phyloP scores from a whole-genome alignment of 1,139 yeast species.

The Saccharomyces hybrid region DNA sequence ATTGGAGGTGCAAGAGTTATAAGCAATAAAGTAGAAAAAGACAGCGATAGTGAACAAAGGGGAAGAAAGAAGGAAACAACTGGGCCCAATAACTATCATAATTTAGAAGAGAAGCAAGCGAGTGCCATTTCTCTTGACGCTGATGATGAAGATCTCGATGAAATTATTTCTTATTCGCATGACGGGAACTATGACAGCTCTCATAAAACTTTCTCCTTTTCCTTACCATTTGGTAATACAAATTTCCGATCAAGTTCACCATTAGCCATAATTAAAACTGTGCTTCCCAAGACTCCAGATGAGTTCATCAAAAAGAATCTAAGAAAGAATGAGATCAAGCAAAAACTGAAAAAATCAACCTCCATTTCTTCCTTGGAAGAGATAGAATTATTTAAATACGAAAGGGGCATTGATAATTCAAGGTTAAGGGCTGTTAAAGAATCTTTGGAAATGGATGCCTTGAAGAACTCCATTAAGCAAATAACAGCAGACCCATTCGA shows the following conservation, averaged over 20 bases:
- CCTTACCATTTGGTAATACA: slow-evolving; percentile 39
- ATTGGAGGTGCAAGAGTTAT: slow-evolving; percentile 4
- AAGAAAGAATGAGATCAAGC: slow-evolving; percentile 35
- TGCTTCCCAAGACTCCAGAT: slow-evolving; percentile 12
- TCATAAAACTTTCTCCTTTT: slow-evolving; percentile 38
- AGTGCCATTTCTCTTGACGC: slow-evolving; percentile 2
- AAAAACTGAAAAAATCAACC: slow-evolving; percentile 48
- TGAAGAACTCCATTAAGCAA: slow-evolving; percentile 17
- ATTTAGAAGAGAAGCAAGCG: neutral
- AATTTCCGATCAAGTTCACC: slow-evolving; percentile 10
- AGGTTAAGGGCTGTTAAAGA: slow-evolving; percentile 62
- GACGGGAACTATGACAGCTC: slow-evolving; percentile 9
- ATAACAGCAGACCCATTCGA: slow-evolving; percentile 19
- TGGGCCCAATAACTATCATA: neutral
- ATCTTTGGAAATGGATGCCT: slow-evolving; percentile 45
- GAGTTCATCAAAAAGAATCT: slow-evolving; percentile 5
- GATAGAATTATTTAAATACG: slow-evolving; percentile 46
- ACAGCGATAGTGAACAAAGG: neutral
- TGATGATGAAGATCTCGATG: slow-evolving; percentile 7
- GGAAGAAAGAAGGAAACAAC: neutral
- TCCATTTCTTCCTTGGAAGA: slow-evolving; percentile 60
- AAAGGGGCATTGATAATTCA: slow-evolving; percentile 56
- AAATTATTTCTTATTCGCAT: slow-evolving; percentile 8
- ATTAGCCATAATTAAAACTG: slow-evolving; percentile 8
- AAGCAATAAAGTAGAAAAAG: neutral